Conservation (phyloP, 2,329 filamentous ascomycete genomes). For the Cladobotryum mycophilum region DNA sequence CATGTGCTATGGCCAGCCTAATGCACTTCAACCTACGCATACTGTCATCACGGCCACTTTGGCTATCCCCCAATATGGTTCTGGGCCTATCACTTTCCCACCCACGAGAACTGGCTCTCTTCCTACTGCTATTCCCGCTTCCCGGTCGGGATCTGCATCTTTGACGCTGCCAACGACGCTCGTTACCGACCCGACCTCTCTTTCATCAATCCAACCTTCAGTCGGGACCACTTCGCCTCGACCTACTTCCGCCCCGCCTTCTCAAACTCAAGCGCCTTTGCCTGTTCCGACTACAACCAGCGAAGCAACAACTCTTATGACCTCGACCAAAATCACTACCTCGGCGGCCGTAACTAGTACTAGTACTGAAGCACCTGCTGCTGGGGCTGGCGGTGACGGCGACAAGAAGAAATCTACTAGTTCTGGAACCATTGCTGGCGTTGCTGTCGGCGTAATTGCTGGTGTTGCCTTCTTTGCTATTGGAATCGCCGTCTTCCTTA, state of each 20-base stretch:
- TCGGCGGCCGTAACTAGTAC: constrained; percentile 2
- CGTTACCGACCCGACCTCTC: constrained; percentile 20
- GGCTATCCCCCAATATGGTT: constrained; percentile 5
- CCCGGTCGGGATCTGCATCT: neutral
- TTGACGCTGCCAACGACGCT: constrained; percentile 22
- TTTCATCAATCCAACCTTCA: constrained; percentile 6
- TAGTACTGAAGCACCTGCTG: constrained; percentile 6
- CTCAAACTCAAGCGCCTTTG: neutral
- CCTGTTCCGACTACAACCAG: neutral
- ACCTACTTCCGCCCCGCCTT: neutral
- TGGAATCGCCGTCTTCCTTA: constrained; percentile 39
- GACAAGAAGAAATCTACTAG: constrained; percentile 18
- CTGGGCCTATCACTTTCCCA: constrained; percentile 9
- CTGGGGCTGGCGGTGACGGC: neutral
- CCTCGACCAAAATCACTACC: constrained; percentile 4
- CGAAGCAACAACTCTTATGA: neutral
- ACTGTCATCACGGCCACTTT: constrained; percentile 50
- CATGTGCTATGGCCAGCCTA: constrained; percentile 50
- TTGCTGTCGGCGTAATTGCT: constrained; percentile 48
- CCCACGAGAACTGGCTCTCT: neutral
- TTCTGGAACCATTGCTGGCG: constrained; percentile 49
- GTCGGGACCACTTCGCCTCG: neutral
- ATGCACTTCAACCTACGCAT: constrained; percentile 52
- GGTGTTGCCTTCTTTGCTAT: constrained; percentile 40
- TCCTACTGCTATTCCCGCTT: constrained; percentile 1